Base-by-base conservation (phyloP, 2,329 filamentous ascomycete species). In the Aschersonia sp. region DNA sequence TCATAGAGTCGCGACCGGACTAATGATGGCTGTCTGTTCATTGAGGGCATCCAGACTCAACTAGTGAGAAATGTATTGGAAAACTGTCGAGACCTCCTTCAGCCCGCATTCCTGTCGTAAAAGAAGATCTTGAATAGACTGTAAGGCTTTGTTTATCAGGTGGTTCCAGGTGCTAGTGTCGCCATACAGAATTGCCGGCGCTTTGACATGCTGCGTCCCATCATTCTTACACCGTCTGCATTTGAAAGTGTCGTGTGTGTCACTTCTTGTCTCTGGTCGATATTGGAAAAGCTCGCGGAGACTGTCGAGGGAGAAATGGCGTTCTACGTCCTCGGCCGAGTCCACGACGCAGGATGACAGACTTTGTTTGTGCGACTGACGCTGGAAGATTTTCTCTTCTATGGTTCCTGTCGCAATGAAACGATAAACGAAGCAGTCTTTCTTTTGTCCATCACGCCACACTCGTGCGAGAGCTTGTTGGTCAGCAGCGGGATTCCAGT, bases 81-180 rank as follows among this genome's bases (percentile, higher is more conserved):
- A 98, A 35, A 97, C 88, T 9, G 90, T 87, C 53, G 87, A 96
- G 7, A 98, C 88, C 58, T 87, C 85, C 30, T 73, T 69, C 63
- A 90, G 81, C 4, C 73, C 76, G 49, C 76, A 78, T 67, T 98
- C 92, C 64, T 97, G 92, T 54, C 90, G 76, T 45, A 98, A 69
- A 59, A 98, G 61, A 60, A 96, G 66, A 68, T 98, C 92, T 64
- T 98, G 90, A 50, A 98, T 98, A 50, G 77, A 75, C 53, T 79
- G 76, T 59, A 98, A 66, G 0, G 79, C 82, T 4, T 81, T 78
- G 57, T 95, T 96, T 42, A 84, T 78, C 66, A 96, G 94, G 64
- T 98, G 92, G 59, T 98, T 98, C 92, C 92, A 98, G n/a, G 87
- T 90, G 66, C 88, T 97, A 29, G 92, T 97, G 60, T 98, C 92